Evolutionary conservation across 768 basidiomycete species (phyloP).

Genomic region (Gyrodon lividus): DNA sequence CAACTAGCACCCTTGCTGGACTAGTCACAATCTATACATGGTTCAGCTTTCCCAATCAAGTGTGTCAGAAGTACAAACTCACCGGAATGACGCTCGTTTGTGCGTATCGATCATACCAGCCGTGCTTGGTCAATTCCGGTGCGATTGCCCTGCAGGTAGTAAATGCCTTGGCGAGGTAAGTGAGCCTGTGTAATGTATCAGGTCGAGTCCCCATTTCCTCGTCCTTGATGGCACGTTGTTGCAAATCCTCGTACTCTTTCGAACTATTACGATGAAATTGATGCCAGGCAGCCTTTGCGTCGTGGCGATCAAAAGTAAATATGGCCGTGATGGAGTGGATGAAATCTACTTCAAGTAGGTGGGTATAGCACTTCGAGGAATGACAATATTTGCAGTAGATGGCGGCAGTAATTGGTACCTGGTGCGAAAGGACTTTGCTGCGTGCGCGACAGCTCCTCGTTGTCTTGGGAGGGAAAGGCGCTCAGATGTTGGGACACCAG

Average conservation of each 20-base stretch:
- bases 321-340: slow-evolving; percentile 39
- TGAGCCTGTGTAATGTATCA: slow-evolving; percentile 37
- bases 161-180: slow-evolving; percentile 48
- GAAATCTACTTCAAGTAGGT: slow-evolving; percentile 34
- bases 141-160: slow-evolving; percentile 48
- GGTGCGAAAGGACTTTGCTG: slow-evolving; percentile 12
- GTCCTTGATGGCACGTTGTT: slow-evolving; percentile 20
- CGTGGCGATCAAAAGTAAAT: slow-evolving; percentile 14
- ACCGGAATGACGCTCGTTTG: slow-evolving; percentile 25
- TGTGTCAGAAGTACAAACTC: background rate
- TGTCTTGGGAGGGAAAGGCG: slow-evolving; percentile 4
- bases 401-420: slow-evolving; percentile 12
- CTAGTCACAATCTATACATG: slow-evolving; percentile 17
- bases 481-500: background rate
- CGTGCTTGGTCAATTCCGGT: slow-evolving; percentile 37
- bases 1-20: slow-evolving; percentile 11
- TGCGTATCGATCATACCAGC: slow-evolving; percentile 60
- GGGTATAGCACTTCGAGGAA: slow-evolving; percentile 34
- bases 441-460: slow-evolving; percentile 23
- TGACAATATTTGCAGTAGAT: slow-evolving; percentile 41
- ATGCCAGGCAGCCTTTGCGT: slow-evolving; percentile 35
- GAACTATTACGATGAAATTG: slow-evolving; percentile 24
- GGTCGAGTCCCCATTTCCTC: slow-evolving; percentile 39
- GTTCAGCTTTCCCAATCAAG: background rate
- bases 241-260: slow-evolving; percentile 15